Percentiles rank a stretch among this genome's conserved stretches.
Conservation (phyloP, 2,329 filamentous ascomycete species). For the Cercospora brassicicola region DNA sequence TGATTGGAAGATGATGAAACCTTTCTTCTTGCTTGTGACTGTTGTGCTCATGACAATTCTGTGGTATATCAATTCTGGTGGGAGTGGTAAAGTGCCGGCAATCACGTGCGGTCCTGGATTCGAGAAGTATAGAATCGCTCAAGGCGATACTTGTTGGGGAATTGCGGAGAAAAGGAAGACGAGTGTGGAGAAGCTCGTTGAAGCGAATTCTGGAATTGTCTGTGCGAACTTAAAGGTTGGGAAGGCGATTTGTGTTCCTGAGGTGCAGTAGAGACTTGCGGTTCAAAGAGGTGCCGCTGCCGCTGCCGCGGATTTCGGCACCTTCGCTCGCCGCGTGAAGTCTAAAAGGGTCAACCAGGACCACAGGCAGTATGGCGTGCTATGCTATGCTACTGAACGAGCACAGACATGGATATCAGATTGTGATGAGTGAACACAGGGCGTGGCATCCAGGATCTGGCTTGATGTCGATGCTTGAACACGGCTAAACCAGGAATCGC, state of each 20-base stretch:
- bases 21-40: slow-evolving; percentile 18
- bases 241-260: slow-evolving; percentile 16
- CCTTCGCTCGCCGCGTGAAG: not conserved
- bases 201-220: slow-evolving; percentile 18
- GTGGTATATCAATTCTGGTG: slow-evolving; percentile 16
- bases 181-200: slow-evolving; percentile 15
- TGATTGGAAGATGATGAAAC: slow-evolving; percentile 21
- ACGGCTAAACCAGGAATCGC: not conserved
- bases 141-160: slow-evolving; percentile 23
- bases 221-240: slow-evolving; percentile 18
- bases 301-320: not conserved
- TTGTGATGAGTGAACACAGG: not conserved
- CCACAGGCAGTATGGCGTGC: not conserved
- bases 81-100: not conserved
- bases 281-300: not conserved
- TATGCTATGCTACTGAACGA: not conserved
- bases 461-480: not conserved
- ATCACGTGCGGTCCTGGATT: slow-evolving; percentile 15
- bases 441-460: not conserved
- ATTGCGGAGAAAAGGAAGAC: slow-evolving; percentile 20
- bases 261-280: not conserved
- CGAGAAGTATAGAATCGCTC: slow-evolving; percentile 17
- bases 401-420: not conserved
- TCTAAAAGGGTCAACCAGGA: not conserved
- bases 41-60: slow-evolving; percentile 18